Conservation (phyloP, 2,329 filamentous ascomycete species). For the Epichloe aotearoae region DNA sequence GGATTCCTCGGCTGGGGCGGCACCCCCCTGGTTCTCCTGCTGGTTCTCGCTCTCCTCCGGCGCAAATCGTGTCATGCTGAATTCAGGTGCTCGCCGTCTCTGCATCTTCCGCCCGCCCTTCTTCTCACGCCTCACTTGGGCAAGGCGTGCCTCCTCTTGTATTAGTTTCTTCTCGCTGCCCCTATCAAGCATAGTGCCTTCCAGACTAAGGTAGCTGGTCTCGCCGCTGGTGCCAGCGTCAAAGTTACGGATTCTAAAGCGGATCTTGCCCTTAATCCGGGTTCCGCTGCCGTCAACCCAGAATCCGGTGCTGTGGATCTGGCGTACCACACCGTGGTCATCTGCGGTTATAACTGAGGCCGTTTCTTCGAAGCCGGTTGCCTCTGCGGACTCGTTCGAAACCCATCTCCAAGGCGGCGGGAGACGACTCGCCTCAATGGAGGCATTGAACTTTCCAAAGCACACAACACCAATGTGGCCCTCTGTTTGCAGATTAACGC, state of each 20-base stretch:
- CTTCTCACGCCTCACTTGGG: slow-evolving; percentile 21
- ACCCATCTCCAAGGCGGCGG: slow-evolving; percentile 74
- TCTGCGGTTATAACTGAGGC: slow-evolving; percentile 27
- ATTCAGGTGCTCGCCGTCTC: slow-evolving; percentile 33
- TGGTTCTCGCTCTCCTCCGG: slow-evolving; percentile 27
- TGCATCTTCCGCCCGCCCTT: slow-evolving; percentile 17
- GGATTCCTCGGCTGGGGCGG: slow-evolving; percentile 12
- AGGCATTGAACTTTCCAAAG: slow-evolving; percentile 85
- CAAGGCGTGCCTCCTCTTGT: slow-evolving; percentile 30
- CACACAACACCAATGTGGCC: slow-evolving; percentile 81
- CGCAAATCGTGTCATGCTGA: slow-evolving; percentile 43
- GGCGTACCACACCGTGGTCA: slow-evolving; percentile 39
- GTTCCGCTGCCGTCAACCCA: slow-evolving; percentile 62
- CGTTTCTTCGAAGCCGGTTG: slow-evolving; percentile 27
- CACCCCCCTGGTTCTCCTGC: slow-evolving; percentile 8
- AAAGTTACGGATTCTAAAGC: slow-evolving; percentile 73
- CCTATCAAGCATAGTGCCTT: slow-evolving; percentile 69
- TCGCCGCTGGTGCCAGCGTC: slow-evolving; percentile 65
- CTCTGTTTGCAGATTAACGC: slow-evolving; percentile 74
- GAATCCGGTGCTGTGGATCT: slow-evolving; percentile 49
- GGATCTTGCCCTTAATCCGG: slow-evolving; percentile 55
- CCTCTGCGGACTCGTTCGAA: slow-evolving; percentile 33
- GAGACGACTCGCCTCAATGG: slow-evolving; percentile 63
- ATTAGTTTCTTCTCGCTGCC: slow-evolving; percentile 49
- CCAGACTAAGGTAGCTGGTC: slow-evolving; percentile 70